These are phyloP conservation scores for Haplosporangium gracile DNA, from an alignment of 192 early-diverging fungal species.

Conservation along the genomic window DNA sequence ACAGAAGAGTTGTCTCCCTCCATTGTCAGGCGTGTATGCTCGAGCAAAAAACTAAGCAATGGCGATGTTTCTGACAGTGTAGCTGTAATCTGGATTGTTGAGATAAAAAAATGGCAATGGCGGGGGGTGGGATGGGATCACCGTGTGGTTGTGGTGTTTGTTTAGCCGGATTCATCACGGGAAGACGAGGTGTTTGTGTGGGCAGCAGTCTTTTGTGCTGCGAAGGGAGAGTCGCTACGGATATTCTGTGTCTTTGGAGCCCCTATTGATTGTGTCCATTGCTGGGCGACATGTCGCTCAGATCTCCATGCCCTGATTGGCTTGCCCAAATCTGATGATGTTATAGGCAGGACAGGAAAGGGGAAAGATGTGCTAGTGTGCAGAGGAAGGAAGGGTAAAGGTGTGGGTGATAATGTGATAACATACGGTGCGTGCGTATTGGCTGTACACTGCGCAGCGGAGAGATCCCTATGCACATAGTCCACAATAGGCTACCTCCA, in stretches of 20 bases:
- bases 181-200: constrained; percentile 5
- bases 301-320: constrained; percentile 14
- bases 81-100: background rate
- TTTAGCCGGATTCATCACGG: background rate
- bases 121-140: background rate
- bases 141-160: constrained; percentile 1
- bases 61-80: background rate
- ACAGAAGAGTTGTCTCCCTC: background rate
- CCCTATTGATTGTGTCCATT: background rate
- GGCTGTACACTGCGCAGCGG: background rate
- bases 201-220: background rate
- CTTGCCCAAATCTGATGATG: constrained; percentile 4
- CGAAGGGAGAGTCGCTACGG: background rate
- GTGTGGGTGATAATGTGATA: background rate
- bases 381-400: too few relatives aligned
- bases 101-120: background rate
- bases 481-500: background rate
- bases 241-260: background rate
- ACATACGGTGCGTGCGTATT: background rate
- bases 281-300: background rate
- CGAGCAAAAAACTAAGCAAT: background rate
- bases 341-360: background rate
- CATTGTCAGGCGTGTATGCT: constrained; percentile 1
- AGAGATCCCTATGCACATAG: background rate
- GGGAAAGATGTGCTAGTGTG: too few relatives aligned